Evolutionary conservation across 306 rosid genomes (phyloP), one percentile per base, ranked within the genome.

Genomic region (Cucurbita pepo): DNA sequence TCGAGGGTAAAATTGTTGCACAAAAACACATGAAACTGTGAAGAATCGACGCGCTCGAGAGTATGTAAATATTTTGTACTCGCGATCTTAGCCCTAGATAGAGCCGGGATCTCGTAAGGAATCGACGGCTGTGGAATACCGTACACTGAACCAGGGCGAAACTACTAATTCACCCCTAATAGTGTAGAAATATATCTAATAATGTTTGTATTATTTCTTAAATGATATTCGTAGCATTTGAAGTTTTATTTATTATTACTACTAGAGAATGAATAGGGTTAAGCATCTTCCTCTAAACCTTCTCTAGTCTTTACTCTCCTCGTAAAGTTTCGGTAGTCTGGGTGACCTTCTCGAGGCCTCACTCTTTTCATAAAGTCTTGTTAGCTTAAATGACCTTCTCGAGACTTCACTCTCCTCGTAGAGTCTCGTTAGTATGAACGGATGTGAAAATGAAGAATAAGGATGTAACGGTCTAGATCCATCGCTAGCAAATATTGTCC

Each of bases 1-100:
- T 50, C 18, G 77, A 79, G 96, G 93, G 79, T 22, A 82, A 1
- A 4, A 21, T 55, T 22, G 91, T 86, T 87, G 76, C 81, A 85
- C 4, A 0, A 47, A 66, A 65, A 69, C 74, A 74, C 75, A 80
- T 72, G 41, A 54, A 80, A 47, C 38, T 43, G 6, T 67, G 12
- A 19, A 67, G 15, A 45, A 22, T 22, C 19, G 12, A 67, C 72
- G 72, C 72, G 56, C 72, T 67, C 41, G 3, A 67, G 10, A 67
- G 10, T 3, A 22, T 44, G 6, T 6, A 44, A 25, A 67, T 3
- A 7, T 45, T 2, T 3, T 3, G 0, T 22, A 67, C 41, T 67
- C 72, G 72, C 72, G 13, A 44, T 67, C 4, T 7, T 25, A 14
- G 13, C 72, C 56, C 12, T 67, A 6, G 5, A 14, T 10, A 56